Evolutionary conservation across 495 filamentous ascomycete species (phyloP), one percentile per base, ranked within the genome.

Genomic region (Neurospora sp.): DNA sequence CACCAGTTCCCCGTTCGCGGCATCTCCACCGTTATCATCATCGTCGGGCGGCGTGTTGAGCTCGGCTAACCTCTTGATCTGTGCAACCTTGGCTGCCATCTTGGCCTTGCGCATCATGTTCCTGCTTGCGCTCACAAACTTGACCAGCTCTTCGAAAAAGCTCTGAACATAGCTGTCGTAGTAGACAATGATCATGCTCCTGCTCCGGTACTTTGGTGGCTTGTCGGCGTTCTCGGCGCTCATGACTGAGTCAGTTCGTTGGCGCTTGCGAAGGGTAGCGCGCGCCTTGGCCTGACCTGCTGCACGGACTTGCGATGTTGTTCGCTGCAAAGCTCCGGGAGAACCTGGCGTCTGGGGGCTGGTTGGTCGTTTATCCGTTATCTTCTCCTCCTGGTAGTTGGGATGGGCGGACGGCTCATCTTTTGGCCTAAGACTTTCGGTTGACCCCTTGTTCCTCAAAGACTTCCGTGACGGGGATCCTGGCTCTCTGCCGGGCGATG

Each of bases 161-260:
- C 89, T 87, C 78, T 97, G 94, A 12, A 94, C 91, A 72, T 92
- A 89, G 76, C 92, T 92, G 79, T 97, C 94, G 80, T 97, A 97
- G 79, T 94, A 92, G 54, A 97, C 91, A 38, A 95, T 90, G 72
- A 96, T 89, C 88, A 93, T 94, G 74, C 88, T 89, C 72, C 92
- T 88, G 14, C 88, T 90, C 72, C 92, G 90, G 79, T 91, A 93
- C 85, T 78, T 85, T 62, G 77, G 88, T 31, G 54, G 54, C 23
- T 62, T 62, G 72, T 76, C 83, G 76, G 69, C 81, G 75, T 75
- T 77, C 73, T 88, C 85, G 54, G 78, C 84, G 40, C 88, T 90
- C 35, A 87, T 77, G 73, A 90, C 81, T 9, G 90, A 91, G 12
- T 86, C 85, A 11, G 88, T 88, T 76, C 90, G 90, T 46, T 87